Evolutionary conservation across 768 basidiomycete genomes (phyloP), one percentile per base, ranked within the genome.

Genomic region (Clitopilus hobsonii): DNA sequence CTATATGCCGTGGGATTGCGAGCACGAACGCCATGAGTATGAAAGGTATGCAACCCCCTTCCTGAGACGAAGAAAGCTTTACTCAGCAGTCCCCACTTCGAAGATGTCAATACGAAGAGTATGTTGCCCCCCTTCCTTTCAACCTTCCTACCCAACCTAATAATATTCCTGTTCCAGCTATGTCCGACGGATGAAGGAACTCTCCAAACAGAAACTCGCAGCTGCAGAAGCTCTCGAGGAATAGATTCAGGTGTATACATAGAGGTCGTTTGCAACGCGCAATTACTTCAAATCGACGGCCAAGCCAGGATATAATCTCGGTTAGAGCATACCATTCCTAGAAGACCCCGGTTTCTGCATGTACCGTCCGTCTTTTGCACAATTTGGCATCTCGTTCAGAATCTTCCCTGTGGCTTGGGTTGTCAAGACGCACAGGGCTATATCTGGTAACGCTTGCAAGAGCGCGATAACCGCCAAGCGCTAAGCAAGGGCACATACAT

Each of bases 81-180:
- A 55, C 16, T 45, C 53, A 45, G 6, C 8, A 13, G 26, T 28
- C 32, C 45, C 48, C 50, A 54, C 28, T 48, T 53, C 38, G 1
- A 57, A 96, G 93, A 73, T 96, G 94, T 66, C 94, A 97, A 73
- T 95, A 94, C 67, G 91, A 94, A 61, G 94, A 97, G 94, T 95
- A 70, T 68, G 89, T 82, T 53, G 24, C n/a, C 28, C 22, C 27
- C n/a, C 8, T 38, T 5, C 10, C 25, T 5, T 38, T 47, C n/a
- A 1, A 22, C 27, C 1, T 13, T 6, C 26, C 13, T 48, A 20
- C 49, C 3, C n/a, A n/a, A 32, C 27, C 49, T 27, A 51, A 28
- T 14, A 11, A 23, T 26, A 26, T 16, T 20, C 24, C 23, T 41
- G n/a, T 18, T 61, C 38, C 53, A 96, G 94, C 69, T 88, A 92